Evolutionary conservation across 2,329 filamentous ascomycete genomes (phyloP).

Genomic region (Cucurbitaria berberidis): DNA sequence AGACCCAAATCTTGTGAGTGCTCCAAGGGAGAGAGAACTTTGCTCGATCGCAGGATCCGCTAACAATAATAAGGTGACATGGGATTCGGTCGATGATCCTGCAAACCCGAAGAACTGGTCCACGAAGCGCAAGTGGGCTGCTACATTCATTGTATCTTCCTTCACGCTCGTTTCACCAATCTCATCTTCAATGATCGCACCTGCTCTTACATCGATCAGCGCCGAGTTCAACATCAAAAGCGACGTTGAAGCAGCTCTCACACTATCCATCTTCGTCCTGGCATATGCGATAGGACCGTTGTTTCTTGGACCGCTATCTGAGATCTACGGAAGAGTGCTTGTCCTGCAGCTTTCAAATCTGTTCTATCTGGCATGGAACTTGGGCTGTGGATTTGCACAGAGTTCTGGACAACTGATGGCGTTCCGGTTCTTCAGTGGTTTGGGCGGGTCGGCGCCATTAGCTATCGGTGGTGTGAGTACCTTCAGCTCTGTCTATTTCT

Average conservation of each 20-base stretch:
- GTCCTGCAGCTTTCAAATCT: slow-evolving; percentile 48
- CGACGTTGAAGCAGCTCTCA: slow-evolving; percentile 40
- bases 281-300: slow-evolving; percentile 50
- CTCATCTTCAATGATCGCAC: slow-evolving; percentile 50
- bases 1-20: slow-evolving; percentile 43
- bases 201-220: slow-evolving; percentile 41
- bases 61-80: slow-evolving; percentile 47
- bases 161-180: slow-evolving; percentile 51
- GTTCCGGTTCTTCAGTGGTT: slow-evolving; percentile 47
- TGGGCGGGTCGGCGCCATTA: slow-evolving; percentile 48
- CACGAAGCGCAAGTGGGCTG: slow-evolving; percentile 52
- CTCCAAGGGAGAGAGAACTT: background rate
- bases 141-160: slow-evolving; percentile 53
- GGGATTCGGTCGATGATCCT: slow-evolving; percentile 55
- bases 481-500: background rate
- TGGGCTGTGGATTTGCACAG: slow-evolving; percentile 50
- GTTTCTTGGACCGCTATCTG: slow-evolving; percentile 46
- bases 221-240: slow-evolving; percentile 44
- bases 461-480: slow-evolving; percentile 45
- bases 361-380: slow-evolving; percentile 49
- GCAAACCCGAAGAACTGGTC: slow-evolving; percentile 48
- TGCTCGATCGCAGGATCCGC: background rate
- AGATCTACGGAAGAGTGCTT: slow-evolving; percentile 47
- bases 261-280: slow-evolving; percentile 50
- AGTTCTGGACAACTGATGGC: slow-evolving; percentile 42